Conservation (phyloP, 352 stramenopile genomes). For the Globisporangium ultimum region DNA sequence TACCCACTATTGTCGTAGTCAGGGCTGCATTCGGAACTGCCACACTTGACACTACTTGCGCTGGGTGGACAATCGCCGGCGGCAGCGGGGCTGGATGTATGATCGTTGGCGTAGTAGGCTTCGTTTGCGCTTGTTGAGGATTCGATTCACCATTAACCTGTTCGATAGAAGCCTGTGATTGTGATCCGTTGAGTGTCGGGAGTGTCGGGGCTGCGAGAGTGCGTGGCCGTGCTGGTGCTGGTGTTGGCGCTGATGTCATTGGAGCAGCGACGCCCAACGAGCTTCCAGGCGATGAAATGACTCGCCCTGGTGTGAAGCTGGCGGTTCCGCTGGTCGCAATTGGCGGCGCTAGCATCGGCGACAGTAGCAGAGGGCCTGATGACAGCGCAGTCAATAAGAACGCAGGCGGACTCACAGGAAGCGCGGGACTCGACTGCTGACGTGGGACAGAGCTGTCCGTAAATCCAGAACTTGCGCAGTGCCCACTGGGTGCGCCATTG, state of each 20-base stretch:
- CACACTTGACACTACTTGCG: too few species aligned
- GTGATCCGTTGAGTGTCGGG: neutral
- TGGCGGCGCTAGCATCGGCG: neutral
- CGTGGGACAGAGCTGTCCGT: neutral
- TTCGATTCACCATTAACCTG: neutral
- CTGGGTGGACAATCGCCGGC: too few species aligned
- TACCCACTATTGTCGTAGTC: too few species aligned
- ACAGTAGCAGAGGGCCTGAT: neutral
- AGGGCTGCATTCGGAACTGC: too few species aligned
- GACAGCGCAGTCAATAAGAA: neutral
- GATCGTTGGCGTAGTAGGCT: neutral
- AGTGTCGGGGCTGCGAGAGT: neutral
- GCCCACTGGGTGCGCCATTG: neutral
- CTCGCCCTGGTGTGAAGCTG: neutral
- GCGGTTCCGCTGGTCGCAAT: neutral
- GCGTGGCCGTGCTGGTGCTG: slow-evolving; percentile 1
- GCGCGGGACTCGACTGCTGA: neutral
- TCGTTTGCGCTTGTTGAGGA: neutral
- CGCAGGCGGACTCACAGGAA: neutral
- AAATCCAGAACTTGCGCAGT: neutral
- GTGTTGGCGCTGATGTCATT: neutral
- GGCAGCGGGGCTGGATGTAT: neutral
- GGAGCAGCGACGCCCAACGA: slow-evolving; percentile 2
- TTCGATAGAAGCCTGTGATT: neutral
- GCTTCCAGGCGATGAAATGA: slow-evolving; percentile 6